Percentiles rank a stretch among this genome's conserved stretches.
Conservation (phyloP, 306 rosid species). For the Cucurbita maxima region DNA sequence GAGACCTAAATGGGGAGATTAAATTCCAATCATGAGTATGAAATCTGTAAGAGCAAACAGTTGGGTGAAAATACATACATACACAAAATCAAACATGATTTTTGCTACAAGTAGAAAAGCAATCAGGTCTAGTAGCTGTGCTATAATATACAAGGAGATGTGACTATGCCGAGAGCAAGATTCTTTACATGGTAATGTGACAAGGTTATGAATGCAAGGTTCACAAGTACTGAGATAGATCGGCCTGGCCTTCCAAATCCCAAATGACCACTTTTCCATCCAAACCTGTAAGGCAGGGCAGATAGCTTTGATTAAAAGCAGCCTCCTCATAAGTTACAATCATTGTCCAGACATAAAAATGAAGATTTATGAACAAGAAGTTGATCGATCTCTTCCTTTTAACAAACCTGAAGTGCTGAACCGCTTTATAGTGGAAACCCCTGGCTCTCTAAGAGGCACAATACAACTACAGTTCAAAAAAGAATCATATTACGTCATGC, state of each 20-base stretch:
- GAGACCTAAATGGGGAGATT: neutral
- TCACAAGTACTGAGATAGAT: constrained; percentile 37
- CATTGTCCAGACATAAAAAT: neutral
- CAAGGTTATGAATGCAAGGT: constrained; percentile 1
- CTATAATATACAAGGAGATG: neutral
- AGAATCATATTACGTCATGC: constrained; percentile 5
- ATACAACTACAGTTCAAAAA: constrained; percentile 46
- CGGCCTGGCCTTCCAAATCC: constrained; percentile 77
- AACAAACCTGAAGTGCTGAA: constrained; percentile 94
- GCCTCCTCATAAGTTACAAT: neutral
- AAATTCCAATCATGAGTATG: neutral
- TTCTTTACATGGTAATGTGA: neutral
- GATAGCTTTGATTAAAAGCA: neutral
- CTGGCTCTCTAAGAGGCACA: constrained; percentile 37
- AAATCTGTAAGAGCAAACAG: neutral
- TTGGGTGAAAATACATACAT: constrained; percentile 1
- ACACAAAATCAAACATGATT: neutral
- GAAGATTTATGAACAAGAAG: neutral
- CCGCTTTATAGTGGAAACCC: constrained; percentile 31
- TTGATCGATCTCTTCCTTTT: neutral
- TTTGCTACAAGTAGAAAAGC: neutral
- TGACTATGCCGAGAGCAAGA: neutral
- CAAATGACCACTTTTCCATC: constrained; percentile 77
- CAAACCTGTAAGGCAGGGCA: constrained; percentile 39
- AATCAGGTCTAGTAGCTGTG: constrained; percentile 2